Conservation (phyloP, 768 basidiomycete species). For the Pisolithus sp. region DNA sequence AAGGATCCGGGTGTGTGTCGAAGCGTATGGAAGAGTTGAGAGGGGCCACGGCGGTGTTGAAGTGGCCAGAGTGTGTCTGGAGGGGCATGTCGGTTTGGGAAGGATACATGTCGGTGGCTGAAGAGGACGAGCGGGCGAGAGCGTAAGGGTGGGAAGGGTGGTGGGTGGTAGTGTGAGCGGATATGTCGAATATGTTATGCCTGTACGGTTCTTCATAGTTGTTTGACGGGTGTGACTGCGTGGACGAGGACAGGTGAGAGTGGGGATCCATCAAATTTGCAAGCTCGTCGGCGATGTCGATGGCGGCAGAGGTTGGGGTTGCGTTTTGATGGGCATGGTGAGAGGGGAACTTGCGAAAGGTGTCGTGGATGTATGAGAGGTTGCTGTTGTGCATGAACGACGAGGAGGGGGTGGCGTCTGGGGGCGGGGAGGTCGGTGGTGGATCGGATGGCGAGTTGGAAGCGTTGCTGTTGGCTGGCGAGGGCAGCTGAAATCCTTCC, state of each 20-base stretch:
- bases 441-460: constrained; percentile 11
- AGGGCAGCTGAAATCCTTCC: constrained; percentile 67
- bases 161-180: constrained; percentile 36
- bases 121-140: constrained; percentile 9
- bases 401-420: constrained; percentile 22
- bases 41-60: constrained; percentile 46
- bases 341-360: constrained; percentile 48
- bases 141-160: constrained; percentile 12
- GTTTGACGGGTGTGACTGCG: constrained; percentile 34
- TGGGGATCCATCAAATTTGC: constrained; percentile 46
- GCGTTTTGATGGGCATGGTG: constrained; percentile 10
- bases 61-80: constrained; percentile 30
- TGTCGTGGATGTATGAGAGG: constrained; percentile 43
- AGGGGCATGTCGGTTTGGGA: constrained; percentile 15
- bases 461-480: constrained; percentile 29
- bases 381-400: constrained; percentile 36
- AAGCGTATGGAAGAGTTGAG: constrained; percentile 48
- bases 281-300: constrained; percentile 68
- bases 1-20: constrained; percentile 37
- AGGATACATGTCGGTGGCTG: constrained; percentile 20
- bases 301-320: constrained; percentile 11
- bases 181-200: constrained; percentile 62
- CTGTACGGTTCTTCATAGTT: constrained; percentile 35
- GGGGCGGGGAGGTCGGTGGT: constrained; percentile 21
- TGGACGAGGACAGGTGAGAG: constrained; percentile 29